Base-by-base conservation (phyloP, 164 flowering plant species). In the Piper betle region DNA sequence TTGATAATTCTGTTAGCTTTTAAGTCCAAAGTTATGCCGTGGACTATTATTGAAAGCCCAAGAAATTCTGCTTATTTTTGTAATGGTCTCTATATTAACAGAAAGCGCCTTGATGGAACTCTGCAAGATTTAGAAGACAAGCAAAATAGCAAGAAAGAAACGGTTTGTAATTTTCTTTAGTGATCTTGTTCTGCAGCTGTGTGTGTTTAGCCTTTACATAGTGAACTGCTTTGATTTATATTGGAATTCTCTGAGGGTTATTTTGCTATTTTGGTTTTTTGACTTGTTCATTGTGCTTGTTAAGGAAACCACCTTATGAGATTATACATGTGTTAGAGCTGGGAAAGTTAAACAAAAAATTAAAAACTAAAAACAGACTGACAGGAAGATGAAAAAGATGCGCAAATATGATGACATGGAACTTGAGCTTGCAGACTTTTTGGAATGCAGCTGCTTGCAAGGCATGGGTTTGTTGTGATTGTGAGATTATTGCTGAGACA, bases 91-190 rank as follows among this genome's bases (percentile, higher is more conserved):
- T 43, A 7, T 40, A 40, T 37, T 20, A 37, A 20, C 68, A 91
- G 97, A 84, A 90, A 88, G 71, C 92, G 99, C 6, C 83, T 93
- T 59, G 99, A 93, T 79, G 79, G 82, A 18, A 82, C 82, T 19
- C 80, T 93, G 70, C 88, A 90, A 74, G 97, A 90, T 73, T 68
- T 93, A 72, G 92, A 93, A 70, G 96, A 77, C 64, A 85, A 90
- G 74, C 97, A 90, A 66, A 85, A 85, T 63, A 79, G 86, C 86
- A 93, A 90, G 78, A 88, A 75, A 72, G 96, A 93, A 17, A 71
- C 77, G 85, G 96, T 91, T 63, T 10, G 91, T 80, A 33, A 37
- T 48, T 46, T 6, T 5, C 54, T 60, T 6, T 60, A 17, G 53
- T 38, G 33, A 37, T n/a, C 20, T 6, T 59, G 40, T 41, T 10